Percentiles rank a stretch among this genome's conserved stretches.
phyloP scores from a whole-genome alignment of 1,284 basidiomycete genomes.

The Coniferiporia sulphurascens region DNA sequence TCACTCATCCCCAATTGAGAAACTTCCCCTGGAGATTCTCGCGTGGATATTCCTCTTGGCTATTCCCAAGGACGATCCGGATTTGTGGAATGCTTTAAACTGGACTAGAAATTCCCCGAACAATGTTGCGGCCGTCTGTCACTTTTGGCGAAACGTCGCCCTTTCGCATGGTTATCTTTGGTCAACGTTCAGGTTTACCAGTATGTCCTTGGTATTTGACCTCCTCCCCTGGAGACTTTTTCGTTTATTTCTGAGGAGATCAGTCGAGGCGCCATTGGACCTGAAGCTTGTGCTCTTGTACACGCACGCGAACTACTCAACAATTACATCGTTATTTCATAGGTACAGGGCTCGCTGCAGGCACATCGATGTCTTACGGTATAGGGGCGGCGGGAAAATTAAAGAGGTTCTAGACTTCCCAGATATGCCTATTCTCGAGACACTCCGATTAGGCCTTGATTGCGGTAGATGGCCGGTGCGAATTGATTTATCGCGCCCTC shows the following conservation, averaged over 20 bases:
- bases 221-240: neutral
- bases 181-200: neutral
- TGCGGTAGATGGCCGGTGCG: neutral
- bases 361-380: neutral
- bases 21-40: neutral
- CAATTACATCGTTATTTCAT: neutral
- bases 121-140: neutral
- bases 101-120: neutral
- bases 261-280: neutral
- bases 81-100: neutral
- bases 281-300: neutral
- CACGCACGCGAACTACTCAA: neutral
- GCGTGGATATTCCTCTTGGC: neutral
- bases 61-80: neutral
- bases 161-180: neutral
- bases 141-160: neutral
- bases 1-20: neutral
- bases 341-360: neutral
- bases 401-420: conserved; percentile 81
- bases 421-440: conserved; percentile 69
- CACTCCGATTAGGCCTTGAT: neutral
- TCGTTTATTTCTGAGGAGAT: neutral
- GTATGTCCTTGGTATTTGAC: neutral
- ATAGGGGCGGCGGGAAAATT: conserved; percentile 22
- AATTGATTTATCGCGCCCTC: neutral